Evolutionary conservation across 768 basidiomycete species (phyloP).

Genomic region (Termitomyces sp.): DNA sequence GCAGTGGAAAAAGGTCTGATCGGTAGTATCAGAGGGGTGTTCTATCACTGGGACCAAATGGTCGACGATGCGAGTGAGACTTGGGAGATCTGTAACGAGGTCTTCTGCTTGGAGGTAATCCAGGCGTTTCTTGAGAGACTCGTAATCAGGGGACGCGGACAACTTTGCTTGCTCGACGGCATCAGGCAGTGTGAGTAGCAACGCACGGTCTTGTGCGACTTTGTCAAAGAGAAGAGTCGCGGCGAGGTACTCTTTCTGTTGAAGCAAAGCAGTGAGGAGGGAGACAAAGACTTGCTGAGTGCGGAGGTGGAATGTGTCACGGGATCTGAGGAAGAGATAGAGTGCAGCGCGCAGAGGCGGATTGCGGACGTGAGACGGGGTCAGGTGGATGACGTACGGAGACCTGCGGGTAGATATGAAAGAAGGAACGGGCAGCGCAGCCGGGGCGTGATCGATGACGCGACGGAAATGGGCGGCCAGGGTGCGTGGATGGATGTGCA

Average conservation of each 20-base stretch:
- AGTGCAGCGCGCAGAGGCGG: not conserved
- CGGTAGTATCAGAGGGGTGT: not conserved
- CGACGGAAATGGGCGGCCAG: not conserved
- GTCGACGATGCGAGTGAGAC: not conserved
- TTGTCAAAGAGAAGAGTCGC: not conserved
- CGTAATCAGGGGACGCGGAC: not conserved
- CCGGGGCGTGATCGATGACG: not conserved
- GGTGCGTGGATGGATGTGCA: not conserved
- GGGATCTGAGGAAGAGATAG: not conserved
- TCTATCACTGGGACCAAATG: not conserved
- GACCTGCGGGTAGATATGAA: fast-evolving
- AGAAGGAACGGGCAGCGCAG: not conserved
- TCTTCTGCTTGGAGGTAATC: not conserved
- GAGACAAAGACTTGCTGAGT: not conserved
- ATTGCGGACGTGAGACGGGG: not conserved
- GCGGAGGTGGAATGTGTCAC: not conserved
- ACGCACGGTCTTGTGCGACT: not conserved
- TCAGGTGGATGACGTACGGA: not conserved
- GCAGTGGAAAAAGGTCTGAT: not conserved
- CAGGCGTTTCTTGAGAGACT: not conserved
- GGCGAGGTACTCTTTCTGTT: not conserved
- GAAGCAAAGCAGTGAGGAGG: not conserved
- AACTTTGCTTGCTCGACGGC: not conserved
- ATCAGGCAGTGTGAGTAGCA: not conserved
- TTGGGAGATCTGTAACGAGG: not conserved